These are phyloP conservation scores for Erodium moschatum DNA, from an alignment of 441 rosid genomes.

Conservation along the genomic window DNA sequence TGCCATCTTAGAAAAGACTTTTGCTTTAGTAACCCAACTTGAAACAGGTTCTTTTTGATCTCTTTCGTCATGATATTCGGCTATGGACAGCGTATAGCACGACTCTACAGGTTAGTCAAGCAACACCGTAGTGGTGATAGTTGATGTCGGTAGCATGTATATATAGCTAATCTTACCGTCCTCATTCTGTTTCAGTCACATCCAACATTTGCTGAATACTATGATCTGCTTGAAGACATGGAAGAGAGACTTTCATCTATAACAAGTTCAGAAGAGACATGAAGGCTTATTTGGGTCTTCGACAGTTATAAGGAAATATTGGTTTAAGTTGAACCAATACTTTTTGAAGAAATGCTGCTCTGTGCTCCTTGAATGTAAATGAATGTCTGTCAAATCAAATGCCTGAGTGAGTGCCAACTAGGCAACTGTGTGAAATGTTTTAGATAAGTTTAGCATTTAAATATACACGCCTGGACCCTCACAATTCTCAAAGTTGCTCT, in stretches of 20 bases:
- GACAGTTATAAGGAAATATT: not conserved
- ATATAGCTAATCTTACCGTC: slow-evolving; percentile 11
- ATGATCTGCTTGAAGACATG: slow-evolving; percentile 57
- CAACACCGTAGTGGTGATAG: slow-evolving; percentile 5
- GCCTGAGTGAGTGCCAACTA: slow-evolving; percentile 1
- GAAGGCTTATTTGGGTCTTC: slow-evolving; percentile 1
- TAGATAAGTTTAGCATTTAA: not conserved
- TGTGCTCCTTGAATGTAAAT: not conserved
- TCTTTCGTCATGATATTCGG: slow-evolving; percentile 66
- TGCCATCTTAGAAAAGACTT: not conserved
- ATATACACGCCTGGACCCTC: slow-evolving; percentile 7
- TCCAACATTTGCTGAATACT: slow-evolving; percentile 59
- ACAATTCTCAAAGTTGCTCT: slow-evolving; percentile 8
- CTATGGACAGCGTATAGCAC: slow-evolving; percentile 80
- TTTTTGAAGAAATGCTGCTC: not conserved
- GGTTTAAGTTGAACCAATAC: not conserved
- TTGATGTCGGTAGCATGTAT: not conserved
- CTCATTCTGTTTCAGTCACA: slow-evolving; percentile 45
- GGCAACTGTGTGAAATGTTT: slow-evolving; percentile 9
- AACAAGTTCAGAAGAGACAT: slow-evolving; percentile 26
- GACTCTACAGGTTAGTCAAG: slow-evolving; percentile 62
- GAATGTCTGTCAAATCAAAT: not conserved
- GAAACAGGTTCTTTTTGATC: slow-evolving; percentile 78
- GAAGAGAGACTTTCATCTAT: slow-evolving; percentile 51
- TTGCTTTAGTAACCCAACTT: not conserved